phyloP scores from a whole-genome alignment of 2,329 filamentous ascomycete genomes.

The Arthrobotrys sphaeroides region DNA sequence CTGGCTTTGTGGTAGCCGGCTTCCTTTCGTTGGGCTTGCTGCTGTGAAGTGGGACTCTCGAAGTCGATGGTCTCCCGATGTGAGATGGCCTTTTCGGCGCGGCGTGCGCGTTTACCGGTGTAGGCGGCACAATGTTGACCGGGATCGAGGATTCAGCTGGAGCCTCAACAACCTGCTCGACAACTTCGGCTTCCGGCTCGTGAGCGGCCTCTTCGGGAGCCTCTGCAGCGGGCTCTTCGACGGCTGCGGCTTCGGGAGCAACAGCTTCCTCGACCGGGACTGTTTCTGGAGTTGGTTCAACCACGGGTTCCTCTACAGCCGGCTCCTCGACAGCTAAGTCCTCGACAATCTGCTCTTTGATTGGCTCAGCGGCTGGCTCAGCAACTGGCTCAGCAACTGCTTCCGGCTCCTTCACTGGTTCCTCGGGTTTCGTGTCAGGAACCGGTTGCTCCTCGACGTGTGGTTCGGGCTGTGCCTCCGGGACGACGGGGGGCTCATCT shows the following conservation, averaged over 20 bases:
- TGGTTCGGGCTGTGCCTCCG: constrained; percentile 27
- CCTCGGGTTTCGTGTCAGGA: constrained; percentile 17
- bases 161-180: constrained; percentile 24
- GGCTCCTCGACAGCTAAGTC: constrained; percentile 15
- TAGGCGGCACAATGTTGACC: constrained; percentile 42
- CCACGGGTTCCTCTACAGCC: neutral
- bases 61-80: neutral
- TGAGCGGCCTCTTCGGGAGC: neutral
- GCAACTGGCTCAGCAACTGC: neutral
- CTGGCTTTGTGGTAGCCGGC: constrained; percentile 13
- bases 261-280: neutral
- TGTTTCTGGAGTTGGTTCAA: neutral
- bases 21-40: constrained; percentile 18
- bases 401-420: constrained; percentile 16
- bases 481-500: constrained; percentile 14
- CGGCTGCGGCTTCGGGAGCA: no score
- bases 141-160: constrained; percentile 33
- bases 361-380: neutral
- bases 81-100: neutral
- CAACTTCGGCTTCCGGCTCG: constrained; percentile 14
- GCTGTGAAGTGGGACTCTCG: neutral
- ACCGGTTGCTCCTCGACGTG: constrained; percentile 20
- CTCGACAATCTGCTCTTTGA: constrained; percentile 5
- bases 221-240: constrained; percentile 1
- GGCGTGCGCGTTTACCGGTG: constrained; percentile 16